Evolutionary conservation across 2,329 filamentous ascomycete genomes (phyloP), one percentile per base, ranked within the genome.

Genomic region (Aspergillaceae sp.): DNA sequence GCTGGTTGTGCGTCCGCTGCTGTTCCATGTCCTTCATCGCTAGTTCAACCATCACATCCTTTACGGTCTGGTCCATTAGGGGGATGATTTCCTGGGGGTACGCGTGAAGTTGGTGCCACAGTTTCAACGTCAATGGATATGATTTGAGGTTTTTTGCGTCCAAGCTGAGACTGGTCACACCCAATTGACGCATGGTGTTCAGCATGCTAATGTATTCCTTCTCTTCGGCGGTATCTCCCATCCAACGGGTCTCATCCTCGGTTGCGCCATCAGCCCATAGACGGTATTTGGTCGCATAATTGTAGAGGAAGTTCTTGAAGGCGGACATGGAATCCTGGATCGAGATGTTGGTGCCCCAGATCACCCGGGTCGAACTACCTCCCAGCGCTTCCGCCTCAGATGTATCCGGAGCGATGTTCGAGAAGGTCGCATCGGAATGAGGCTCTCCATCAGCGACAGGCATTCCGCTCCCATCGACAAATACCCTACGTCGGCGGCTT

Each of bases 321-420:
- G 83, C 77, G 43, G 82, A 80, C 66, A 94, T 86, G 0, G 88
- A 89, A 64, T 97, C 90, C 49, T 87, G 82, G 44, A 98, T 85
- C 4, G 91, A 95, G 42, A 98, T 87, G 35, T 94, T 97, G 38
- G 92, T 98, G 65, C 92, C 92, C 92, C 92, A 98, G 53, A 98
- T 91, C 48, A 94, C 80, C 55, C 85, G 82, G 46, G 84, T 84
- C 35, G 86, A 87, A 48, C 80, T 80, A 2, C 90, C 92, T 35
- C 89, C 91, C 36, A 96, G 79, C 1, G 77, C 80, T 61, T 96
- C 86, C 1, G 92, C 92, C 65, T 98, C 92, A 2, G 91, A 96
- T 5, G 90, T 96, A 52, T 84, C 85, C 1, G 88, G 88, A 55
- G 95, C 76, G 48, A 82, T 62, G 52, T 83, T 83, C 4, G 80